These are phyloP conservation scores for Mortierella sp. DNA, from an alignment of 371 early-diverging fungal species.

Conservation along the genomic window DNA sequence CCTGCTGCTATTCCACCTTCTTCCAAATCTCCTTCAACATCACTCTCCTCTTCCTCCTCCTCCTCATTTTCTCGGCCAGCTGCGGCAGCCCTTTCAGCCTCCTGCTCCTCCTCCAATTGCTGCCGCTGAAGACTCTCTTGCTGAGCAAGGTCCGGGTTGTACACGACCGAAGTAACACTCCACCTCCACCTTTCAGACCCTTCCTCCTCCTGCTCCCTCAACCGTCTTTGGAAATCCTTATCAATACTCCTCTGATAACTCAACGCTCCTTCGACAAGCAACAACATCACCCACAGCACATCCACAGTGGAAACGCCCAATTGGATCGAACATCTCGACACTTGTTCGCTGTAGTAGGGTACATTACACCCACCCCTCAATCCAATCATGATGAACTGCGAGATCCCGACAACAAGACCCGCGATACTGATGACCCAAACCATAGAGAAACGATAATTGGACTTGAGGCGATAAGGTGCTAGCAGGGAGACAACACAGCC, in stretches of 20 bases:
- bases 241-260: background rate
- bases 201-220: conserved; percentile 10
- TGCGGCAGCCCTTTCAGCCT: background rate
- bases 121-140: background rate
- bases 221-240: background rate
- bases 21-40: background rate
- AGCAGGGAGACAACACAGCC: background rate
- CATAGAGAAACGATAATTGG: conserved; percentile 5
- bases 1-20: background rate
- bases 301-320: background rate
- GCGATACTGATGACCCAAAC: conserved; percentile 6
- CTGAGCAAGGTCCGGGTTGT: conserved; percentile 2
- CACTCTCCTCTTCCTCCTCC: background rate
- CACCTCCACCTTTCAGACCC: conserved; percentile 11
- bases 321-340: background rate
- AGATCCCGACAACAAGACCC: background rate
- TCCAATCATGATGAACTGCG: conserved; percentile 4
- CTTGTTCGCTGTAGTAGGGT: background rate
- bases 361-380: background rate
- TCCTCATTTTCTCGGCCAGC: background rate
- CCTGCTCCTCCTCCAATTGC: background rate
- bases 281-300: background rate
- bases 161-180: background rate
- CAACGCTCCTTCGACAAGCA: background rate
- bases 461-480: background rate